phyloP scores from a whole-genome alignment of 345 rosid species.

The Populus euphratica region DNA sequence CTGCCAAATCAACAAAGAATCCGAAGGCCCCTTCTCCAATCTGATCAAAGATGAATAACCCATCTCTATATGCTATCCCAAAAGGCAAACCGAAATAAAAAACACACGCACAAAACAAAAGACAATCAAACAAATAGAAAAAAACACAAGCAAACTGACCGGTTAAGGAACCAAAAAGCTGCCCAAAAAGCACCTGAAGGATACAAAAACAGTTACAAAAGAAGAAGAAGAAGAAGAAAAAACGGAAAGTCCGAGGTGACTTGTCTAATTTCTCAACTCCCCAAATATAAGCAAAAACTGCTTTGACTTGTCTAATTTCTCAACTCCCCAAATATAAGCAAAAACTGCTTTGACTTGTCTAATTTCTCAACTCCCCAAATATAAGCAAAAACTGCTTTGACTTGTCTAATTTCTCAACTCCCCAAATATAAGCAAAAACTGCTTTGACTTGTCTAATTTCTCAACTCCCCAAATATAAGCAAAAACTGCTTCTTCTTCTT shows the following conservation, averaged over 20 bases:
- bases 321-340: too few relatives aligned
- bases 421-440: neutral
- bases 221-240: neutral
- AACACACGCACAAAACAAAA: neutral
- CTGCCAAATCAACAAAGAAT: conserved; percentile 11
- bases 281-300: neutral
- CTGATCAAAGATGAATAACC: conserved; percentile 9
- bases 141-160: conserved; percentile 7
- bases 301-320: too few relatives aligned
- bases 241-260: conserved; percentile 5
- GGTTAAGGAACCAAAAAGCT: conserved; percentile 1
- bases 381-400: neutral
- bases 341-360: too few relatives aligned
- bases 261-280: neutral
- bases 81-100: too few relatives aligned
- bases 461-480: too few relatives aligned
- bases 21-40: neutral
- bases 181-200: neutral
- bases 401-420: neutral
- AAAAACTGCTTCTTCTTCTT: too few relatives aligned
- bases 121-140: neutral
- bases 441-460: too few relatives aligned
- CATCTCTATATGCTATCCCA: neutral
- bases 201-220: neutral
- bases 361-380: neutral